These are phyloP conservation scores for Penicillium mononematosum DNA, from an alignment of 495 filamentous ascomycete genomes.

Conservation along the genomic window DNA sequence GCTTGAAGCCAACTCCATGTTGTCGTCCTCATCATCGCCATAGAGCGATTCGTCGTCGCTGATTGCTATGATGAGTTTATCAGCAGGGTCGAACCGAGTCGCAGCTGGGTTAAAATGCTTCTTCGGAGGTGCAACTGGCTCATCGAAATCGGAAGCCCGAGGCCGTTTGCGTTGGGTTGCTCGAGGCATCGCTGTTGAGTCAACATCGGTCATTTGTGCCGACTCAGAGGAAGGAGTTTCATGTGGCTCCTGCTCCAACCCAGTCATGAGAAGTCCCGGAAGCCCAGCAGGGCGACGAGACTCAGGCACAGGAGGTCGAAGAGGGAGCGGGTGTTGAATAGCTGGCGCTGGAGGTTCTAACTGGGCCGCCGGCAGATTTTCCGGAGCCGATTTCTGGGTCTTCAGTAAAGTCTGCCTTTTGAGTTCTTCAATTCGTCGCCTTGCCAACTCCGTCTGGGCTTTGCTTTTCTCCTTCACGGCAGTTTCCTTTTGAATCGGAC, in stretches of 20 bases:
- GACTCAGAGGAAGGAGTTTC: slow-evolving; percentile 11
- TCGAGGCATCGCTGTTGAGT: slow-evolving; percentile 30
- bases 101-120: slow-evolving; percentile 55
- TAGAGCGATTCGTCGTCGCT: slow-evolving; percentile 62
- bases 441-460: slow-evolving; percentile 54
- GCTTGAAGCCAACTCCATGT: slow-evolving; percentile 36
- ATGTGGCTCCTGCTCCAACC: slow-evolving; percentile 17
- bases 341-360: slow-evolving; percentile 9
- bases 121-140: slow-evolving; percentile 53
- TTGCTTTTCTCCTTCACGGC: slow-evolving; percentile 53
- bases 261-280: slow-evolving; percentile 54
- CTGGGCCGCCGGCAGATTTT: slow-evolving; percentile 2
- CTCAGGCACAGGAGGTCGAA: slow-evolving; percentile 41
- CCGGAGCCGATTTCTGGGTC: slow-evolving; percentile 24
- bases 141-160: slow-evolving; percentile 79
- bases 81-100: slow-evolving; percentile 16
- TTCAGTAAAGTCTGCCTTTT: slow-evolving; percentile 43
- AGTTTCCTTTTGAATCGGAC: slow-evolving; percentile 23
- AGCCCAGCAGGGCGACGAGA: slow-evolving; percentile 35
- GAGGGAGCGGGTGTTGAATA: slow-evolving; percentile 44
- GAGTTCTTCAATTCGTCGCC: slow-evolving; percentile 52
- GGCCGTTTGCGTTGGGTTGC: slow-evolving; percentile 68
- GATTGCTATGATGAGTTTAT: slow-evolving; percentile 67
- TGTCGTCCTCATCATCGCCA: slow-evolving; percentile 40
- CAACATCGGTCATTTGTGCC: slow-evolving; percentile 17